Conservation (phyloP, 1,284 basidiomycete genomes). For the Leccinum solheimii region DNA sequence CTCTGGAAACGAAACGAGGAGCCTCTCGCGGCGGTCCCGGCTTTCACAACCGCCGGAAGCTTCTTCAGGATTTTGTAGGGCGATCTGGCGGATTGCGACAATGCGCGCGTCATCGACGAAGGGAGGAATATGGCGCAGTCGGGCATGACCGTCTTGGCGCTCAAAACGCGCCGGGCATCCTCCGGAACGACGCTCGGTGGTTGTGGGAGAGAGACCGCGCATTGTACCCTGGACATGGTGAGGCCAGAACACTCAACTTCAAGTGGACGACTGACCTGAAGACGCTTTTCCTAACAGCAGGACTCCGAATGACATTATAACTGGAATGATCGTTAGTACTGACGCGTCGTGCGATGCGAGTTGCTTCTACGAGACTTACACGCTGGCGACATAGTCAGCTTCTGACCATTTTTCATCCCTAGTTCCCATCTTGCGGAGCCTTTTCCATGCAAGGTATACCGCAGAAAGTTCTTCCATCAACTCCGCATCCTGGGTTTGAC, state of each 20-base stretch:
- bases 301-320: conserved; percentile 50
- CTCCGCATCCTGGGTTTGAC: conserved; percentile 24
- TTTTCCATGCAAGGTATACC: conserved; percentile 48
- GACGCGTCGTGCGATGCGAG: neutral
- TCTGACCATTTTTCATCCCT: conserved; percentile 52
- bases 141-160: conserved; percentile 46
- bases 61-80: conserved; percentile 48
- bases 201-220: conserved; percentile 50
- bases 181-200: conserved; percentile 38
- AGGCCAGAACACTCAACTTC: conserved; percentile 2
- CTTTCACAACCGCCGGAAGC: conserved; percentile 36
- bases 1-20: conserved; percentile 54
- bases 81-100: conserved; percentile 45
- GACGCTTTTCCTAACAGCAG: conserved; percentile 43
- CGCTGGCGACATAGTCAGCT: conserved; percentile 54
- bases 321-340: conserved; percentile 28
- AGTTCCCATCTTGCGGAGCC: conserved; percentile 43
- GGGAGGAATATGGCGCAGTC: conserved; percentile 52
- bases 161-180: conserved; percentile 42
- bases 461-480: conserved; percentile 40
- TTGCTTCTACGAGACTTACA: conserved; percentile 40
- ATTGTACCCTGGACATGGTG: conserved; percentile 43
- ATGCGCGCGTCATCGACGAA: conserved; percentile 34
- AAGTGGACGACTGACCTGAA: conserved; percentile 37
- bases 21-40: conserved; percentile 39